Evolutionary conservation across 2,329 filamentous ascomycete species (phyloP).

Genomic region (Canariomyces notabilis): DNA sequence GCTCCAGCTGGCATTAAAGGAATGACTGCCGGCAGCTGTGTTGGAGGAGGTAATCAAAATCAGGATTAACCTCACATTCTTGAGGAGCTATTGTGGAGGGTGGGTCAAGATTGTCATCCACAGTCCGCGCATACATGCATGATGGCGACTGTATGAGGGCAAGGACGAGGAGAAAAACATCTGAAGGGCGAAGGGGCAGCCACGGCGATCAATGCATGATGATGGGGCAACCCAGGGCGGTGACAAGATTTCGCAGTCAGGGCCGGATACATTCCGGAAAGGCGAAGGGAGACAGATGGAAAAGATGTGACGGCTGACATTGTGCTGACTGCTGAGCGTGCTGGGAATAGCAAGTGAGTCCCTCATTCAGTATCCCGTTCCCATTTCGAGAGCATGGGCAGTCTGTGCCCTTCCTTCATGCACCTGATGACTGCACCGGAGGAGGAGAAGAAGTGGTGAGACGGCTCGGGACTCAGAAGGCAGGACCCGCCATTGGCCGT

Average conservation of each 20-base stretch:
- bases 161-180: conserved; percentile 4
- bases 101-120: conserved; percentile 14
- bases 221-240: not conserved
- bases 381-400: not conserved
- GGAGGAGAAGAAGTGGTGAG: not conserved
- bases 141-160: conserved; percentile 8
- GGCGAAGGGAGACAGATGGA: not conserved
- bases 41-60: conserved; percentile 6
- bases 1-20: conserved; percentile 14
- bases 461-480: not conserved
- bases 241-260: not conserved
- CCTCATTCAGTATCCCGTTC: not conserved
- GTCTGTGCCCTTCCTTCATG: conserved; percentile 9
- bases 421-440: not conserved
- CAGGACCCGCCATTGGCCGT: not conserved
- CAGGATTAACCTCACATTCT: conserved; percentile 20
- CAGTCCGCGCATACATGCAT: conserved; percentile 14
- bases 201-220: conserved; percentile 13
- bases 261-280: not conserved
- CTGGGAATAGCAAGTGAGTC: not conserved
- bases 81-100: conserved; percentile 11
- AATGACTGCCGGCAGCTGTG: conserved; percentile 4
- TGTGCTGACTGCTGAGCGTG: conserved; percentile 1
- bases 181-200: not conserved
- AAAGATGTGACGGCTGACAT: conserved; percentile 7